Conservation (phyloP, 2,329 filamentous ascomycete species). For the Xylaria sp. region DNA sequence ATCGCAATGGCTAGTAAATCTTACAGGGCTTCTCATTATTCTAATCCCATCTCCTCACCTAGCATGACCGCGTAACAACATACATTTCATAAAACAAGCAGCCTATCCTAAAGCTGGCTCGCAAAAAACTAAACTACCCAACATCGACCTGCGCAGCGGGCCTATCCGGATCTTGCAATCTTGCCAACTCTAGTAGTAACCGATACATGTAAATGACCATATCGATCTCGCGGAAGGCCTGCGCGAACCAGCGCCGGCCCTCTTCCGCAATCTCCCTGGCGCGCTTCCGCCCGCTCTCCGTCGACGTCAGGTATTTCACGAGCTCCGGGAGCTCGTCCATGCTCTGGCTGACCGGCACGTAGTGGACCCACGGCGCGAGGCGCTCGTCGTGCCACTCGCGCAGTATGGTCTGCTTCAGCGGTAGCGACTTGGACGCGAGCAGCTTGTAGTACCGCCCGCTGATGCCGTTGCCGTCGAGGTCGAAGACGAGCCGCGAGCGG, state of each 20-base stretch:
- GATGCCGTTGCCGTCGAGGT: slow-evolving; percentile 67
- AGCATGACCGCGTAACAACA: slow-evolving; percentile 1
- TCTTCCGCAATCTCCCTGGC: slow-evolving; percentile 64
- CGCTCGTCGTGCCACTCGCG: slow-evolving; percentile 69
- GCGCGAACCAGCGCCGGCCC: slow-evolving; percentile 65
- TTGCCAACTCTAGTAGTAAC: slow-evolving; percentile 66
- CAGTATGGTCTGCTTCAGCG: slow-evolving; percentile 64
- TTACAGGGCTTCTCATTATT: background rate
- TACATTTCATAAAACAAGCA: background rate
- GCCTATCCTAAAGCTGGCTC: background rate
- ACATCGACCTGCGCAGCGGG: slow-evolving; percentile 23
- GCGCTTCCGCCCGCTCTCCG: slow-evolving; percentile 57
- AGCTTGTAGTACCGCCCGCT: slow-evolving; percentile 65
- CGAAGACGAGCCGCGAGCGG: slow-evolving; percentile 57
- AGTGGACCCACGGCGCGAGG: slow-evolving; percentile 67
- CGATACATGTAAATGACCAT: slow-evolving; percentile 70
- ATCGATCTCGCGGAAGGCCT: slow-evolving; percentile 67
- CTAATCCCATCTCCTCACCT: background rate
- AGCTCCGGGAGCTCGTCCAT: slow-evolving; percentile 65
- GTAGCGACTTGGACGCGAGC: slow-evolving; percentile 58
- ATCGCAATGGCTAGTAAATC: too few relatives aligned
- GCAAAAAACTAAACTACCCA: background rate
- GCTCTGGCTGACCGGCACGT: slow-evolving; percentile 62
- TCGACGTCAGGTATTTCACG: slow-evolving; percentile 58
- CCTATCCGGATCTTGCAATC: slow-evolving; percentile 53